A percentile compares a stretch with the other conserved stretches of the same genome.
phyloP scores from a whole-genome alignment of 1,139 yeast species.

The Saccharomyces pastorianus region DNA sequence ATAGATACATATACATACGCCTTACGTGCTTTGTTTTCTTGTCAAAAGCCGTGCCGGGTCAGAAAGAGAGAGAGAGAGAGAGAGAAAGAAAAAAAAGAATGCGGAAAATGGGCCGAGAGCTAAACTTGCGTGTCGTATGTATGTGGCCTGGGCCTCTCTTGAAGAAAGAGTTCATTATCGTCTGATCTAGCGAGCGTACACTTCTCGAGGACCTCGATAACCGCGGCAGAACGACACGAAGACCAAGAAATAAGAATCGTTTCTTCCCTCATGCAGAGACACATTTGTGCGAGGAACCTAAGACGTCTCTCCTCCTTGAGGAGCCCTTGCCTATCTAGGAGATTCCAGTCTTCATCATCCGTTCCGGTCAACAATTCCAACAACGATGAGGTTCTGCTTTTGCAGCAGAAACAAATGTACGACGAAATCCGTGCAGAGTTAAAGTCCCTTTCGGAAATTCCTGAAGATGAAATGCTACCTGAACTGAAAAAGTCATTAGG shows the following conservation, averaged over 20 bases:
- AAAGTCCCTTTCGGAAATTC: not conserved
- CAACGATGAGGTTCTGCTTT: slow-evolving; percentile 1
- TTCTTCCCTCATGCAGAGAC: not conserved
- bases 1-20: not conserved
- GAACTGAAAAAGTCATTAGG: not conserved
- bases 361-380: not conserved
- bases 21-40: not conserved
- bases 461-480: not conserved
- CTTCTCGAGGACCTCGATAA: not conserved
- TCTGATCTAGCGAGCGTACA: not conserved
- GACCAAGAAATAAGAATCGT: not conserved
- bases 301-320: not conserved
- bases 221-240: not conserved
- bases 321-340: not conserved
- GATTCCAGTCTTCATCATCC: not conserved
- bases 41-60: not conserved
- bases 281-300: not conserved
- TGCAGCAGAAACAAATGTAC: not conserved
- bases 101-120: not conserved
- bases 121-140: not conserved
- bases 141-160: no score
- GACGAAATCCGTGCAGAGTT: not conserved
- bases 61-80: not conserved
- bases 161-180: not conserved
- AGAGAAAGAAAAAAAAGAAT: not conserved